Evolutionary conservation across 2,329 filamentous ascomycete genomes (phyloP).

Genomic region (Ilyonectria mors-panacis): DNA sequence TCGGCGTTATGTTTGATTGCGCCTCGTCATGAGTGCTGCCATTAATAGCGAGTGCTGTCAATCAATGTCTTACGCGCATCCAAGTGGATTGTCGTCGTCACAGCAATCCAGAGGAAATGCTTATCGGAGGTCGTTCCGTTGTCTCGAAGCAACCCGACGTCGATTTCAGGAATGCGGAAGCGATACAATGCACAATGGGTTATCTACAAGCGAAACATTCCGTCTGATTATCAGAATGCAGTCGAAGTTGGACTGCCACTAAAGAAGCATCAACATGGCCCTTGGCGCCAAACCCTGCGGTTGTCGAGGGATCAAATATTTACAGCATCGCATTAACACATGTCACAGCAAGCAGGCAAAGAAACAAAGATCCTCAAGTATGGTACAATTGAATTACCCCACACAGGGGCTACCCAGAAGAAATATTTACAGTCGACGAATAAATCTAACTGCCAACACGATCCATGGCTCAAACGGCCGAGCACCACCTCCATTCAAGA

Average conservation of each 20-base stretch:
- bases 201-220: too few species aligned
- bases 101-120: too few species aligned
- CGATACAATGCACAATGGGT: too few species aligned
- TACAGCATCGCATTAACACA: not conserved
- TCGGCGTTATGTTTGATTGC: too few species aligned
- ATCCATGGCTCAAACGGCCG: not conserved
- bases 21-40: too few species aligned
- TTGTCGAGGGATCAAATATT: not conserved
- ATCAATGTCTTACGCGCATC: too few species aligned
- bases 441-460: conserved; percentile 21
- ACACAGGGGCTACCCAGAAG: conserved; percentile 47
- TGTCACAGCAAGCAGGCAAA: not conserved
- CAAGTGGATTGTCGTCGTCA: too few species aligned
- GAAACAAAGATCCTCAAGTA: conserved; percentile 38
- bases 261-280: too few species aligned
- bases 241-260: too few species aligned
- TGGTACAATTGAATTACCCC: conserved; percentile 46
- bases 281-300: too few species aligned
- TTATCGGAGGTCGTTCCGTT: not conserved
- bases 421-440: conserved; percentile 47
- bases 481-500: conserved; percentile 12
- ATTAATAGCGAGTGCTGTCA: too few species aligned
- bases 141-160: not conserved
- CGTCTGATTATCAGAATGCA: not conserved
- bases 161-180: too few species aligned